phyloP scores from a whole-genome alignment of 2,329 filamentous ascomycete species.

The Xylaria sp. region DNA sequence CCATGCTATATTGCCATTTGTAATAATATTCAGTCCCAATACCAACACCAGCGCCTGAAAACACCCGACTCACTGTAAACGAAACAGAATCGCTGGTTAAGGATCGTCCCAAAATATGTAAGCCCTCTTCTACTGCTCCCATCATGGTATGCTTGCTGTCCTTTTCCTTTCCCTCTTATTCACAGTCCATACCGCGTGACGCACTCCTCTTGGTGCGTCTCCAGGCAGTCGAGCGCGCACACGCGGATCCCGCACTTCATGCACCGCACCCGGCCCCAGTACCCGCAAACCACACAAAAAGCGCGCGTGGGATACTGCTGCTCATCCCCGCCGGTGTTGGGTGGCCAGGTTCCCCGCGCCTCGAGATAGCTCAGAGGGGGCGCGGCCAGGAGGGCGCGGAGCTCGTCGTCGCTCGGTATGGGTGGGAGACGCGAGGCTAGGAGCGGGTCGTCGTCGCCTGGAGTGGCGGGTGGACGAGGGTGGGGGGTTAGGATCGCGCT shows the following conservation, averaged over 20 bases:
- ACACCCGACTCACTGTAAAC: neutral
- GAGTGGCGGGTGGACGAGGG: conserved; percentile 42
- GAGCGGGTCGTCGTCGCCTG: conserved; percentile 63
- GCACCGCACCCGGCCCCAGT: conserved; percentile 81
- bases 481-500: conserved; percentile 41
- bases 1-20: conserved; percentile 4
- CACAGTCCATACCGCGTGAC: conserved; percentile 70
- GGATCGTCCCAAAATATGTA: neutral
- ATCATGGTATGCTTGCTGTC: neutral
- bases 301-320: conserved; percentile 64
- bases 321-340: conserved; percentile 12
- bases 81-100: neutral
- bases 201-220: conserved; percentile 76
- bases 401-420: conserved; percentile 67
- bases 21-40: neutral
- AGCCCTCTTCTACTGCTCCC: neutral
- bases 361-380: conserved; percentile 76
- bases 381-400: conserved; percentile 70
- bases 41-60: conserved; percentile 7
- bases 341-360: conserved; percentile 61
- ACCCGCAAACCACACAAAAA: conserved; percentile 84
- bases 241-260: conserved; percentile 80
- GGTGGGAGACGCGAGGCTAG: conserved; percentile 67
- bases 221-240: conserved; percentile 80
- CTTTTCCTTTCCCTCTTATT: conserved; percentile 25